A percentile compares a stretch with the other conserved stretches of the same genome.
Evolutionary conservation across 2,329 filamentous ascomycete genomes (phyloP).

Genomic region (Aspergillus floridensis): DNA sequence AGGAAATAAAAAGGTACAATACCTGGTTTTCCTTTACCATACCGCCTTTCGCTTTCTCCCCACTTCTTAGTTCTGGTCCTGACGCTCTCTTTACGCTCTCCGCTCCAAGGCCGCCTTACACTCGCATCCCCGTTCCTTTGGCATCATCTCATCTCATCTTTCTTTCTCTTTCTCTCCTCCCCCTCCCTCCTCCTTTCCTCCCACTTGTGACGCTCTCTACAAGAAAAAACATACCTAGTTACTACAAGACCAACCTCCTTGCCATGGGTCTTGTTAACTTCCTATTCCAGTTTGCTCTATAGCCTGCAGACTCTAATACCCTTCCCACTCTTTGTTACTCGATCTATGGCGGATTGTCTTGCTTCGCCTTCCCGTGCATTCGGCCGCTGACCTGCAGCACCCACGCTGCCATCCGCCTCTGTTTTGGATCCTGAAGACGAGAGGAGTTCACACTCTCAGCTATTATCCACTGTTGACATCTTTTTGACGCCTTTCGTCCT

Average conservation of each 20-base stretch:
- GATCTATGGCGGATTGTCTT: conserved; percentile 35
- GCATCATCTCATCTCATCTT: conserved; percentile 27
- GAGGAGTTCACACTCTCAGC: conserved; percentile 17
- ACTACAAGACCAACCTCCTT: conserved; percentile 12
- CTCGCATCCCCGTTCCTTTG: conserved; percentile 22
- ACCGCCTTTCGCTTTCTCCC: conserved; percentile 8
- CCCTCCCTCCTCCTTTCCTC: conserved; percentile 19
- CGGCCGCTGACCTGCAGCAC: conserved; percentile 40
- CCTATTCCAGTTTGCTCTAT: conserved; percentile 16
- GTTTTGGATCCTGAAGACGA: conserved; percentile 16
- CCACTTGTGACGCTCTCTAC: conserved; percentile 15
- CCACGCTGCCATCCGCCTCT: conserved; percentile 36
- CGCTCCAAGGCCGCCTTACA: conserved; percentile 24
- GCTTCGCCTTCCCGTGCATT: conserved; percentile 31
- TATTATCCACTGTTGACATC: conserved; percentile 9
- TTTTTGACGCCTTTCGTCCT: background rate
- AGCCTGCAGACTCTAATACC: conserved; percentile 18
- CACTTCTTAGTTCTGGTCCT: conserved; percentile 14
- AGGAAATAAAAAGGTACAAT: conserved; percentile 14
- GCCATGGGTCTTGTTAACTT: conserved; percentile 21
- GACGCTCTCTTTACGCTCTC: conserved; percentile 15
- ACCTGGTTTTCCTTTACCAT: background rate
- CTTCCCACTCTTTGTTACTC: conserved; percentile 19
- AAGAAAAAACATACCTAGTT: conserved; percentile 3
- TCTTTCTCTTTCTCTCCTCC: conserved; percentile 11